Evolutionary conservation across 148 eudicot genomes (phyloP).

Genomic region (Spergularia marina): DNA sequence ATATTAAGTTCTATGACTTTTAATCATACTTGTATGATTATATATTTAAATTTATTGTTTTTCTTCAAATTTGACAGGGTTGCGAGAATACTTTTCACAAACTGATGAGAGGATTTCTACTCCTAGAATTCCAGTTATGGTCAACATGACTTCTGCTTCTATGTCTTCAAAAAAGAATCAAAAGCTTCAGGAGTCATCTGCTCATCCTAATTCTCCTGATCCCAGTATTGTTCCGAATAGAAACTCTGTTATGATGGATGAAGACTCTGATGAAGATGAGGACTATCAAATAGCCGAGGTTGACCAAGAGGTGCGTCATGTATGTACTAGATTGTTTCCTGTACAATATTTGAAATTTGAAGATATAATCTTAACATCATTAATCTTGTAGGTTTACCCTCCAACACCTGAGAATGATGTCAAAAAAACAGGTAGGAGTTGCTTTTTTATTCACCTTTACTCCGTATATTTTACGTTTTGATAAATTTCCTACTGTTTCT

Average conservation of each 20-base stretch:
- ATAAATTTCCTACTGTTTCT: too few relatives aligned
- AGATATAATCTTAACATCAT: not conserved
- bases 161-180: constrained; percentile 59
- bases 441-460: constrained; percentile 3
- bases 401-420: constrained; percentile 45
- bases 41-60: not conserved
- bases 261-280: constrained; percentile 93
- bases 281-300: constrained; percentile 69
- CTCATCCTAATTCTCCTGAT: constrained; percentile 52
- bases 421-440: constrained; percentile 45
- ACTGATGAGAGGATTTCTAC: constrained; percentile 82
- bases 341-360: not conserved
- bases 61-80: constrained; percentile 45
- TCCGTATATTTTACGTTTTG: not conserved
- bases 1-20: not conserved
- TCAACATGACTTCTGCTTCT: constrained; percentile 85
- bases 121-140: constrained; percentile 97
- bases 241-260: constrained; percentile 77
- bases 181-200: constrained; percentile 48
- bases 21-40: not conserved
- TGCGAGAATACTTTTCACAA: constrained; percentile 91
- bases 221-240: constrained; percentile 58
- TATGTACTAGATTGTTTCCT: constrained; percentile 27
- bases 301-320: constrained; percentile 69
- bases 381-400: constrained; percentile 41